phyloP scores from a whole-genome alignment of 345 rosid species.

The Ceriops tagal region DNA sequence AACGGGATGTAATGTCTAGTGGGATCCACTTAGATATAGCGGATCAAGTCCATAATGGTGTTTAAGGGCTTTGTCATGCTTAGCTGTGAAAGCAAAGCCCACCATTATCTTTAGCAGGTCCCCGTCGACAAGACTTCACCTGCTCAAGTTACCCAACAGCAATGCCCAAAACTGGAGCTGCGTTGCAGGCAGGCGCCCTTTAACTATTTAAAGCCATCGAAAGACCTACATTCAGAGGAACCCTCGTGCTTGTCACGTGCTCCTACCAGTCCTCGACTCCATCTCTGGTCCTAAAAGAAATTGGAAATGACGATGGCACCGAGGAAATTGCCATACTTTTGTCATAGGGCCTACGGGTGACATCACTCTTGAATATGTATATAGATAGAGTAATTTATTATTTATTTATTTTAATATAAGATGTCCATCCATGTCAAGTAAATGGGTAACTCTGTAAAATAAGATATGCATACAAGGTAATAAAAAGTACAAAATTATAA shows the following conservation, averaged over 20 bases:
- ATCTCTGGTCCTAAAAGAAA: background rate
- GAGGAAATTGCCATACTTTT: too few relatives aligned
- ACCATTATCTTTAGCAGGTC: background rate
- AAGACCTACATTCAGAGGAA: constrained; percentile 39
- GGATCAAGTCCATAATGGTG: constrained; percentile 16
- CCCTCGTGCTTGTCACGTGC: constrained; percentile 39
- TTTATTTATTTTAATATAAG: too few relatives aligned
- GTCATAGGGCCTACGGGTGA: too few relatives aligned
- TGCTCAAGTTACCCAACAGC: background rate
- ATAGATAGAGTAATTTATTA: too few relatives aligned
- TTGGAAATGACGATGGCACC: too few relatives aligned
- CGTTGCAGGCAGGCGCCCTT: background rate
- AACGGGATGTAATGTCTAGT: background rate
- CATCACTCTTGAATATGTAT: too few relatives aligned
- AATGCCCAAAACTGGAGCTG: background rate
- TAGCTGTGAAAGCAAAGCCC: constrained; percentile 18
- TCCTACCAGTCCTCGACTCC: background rate
- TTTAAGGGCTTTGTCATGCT: constrained; percentile 10
- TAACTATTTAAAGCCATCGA: constrained; percentile 17
- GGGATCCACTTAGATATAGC: constrained; percentile 33
- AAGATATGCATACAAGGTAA: too few relatives aligned
- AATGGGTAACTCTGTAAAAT: too few relatives aligned
- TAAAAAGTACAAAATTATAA: too few relatives aligned
- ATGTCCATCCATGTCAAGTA: too few relatives aligned
- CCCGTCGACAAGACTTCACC: constrained; percentile 1